Base-by-base conservation (phyloP, 2,329 filamentous ascomycete genomes). In the Catunica adiposa region DNA sequence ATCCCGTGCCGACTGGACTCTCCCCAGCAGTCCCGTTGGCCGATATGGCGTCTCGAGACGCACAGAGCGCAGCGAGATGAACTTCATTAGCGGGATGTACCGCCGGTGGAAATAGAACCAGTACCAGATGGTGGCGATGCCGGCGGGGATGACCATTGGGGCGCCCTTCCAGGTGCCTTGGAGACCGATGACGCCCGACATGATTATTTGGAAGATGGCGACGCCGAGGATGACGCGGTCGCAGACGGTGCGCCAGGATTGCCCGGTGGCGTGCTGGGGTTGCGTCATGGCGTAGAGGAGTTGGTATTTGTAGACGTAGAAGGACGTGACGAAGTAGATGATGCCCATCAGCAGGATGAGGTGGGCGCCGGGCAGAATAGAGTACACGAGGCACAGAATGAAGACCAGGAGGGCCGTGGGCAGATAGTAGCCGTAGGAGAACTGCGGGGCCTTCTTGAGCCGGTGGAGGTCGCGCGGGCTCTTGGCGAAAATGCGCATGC, bases 271-370 rank as follows among this genome's bases (percentile, higher is more conserved):
- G 65, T 95, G 89, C 64, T 94, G 88, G 15, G 88, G 86, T 66
- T 97, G 90, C 63, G 97, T 89, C 92, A 98, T 98, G 31, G 92
- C 89, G 67, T 98, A 98, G 3, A 98, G 75, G 3, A 98, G 74
- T 71, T 98, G 94, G 69, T 98, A 98, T 67, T 96, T 96, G 77
- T 94, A 94, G 31, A 87, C 86, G 65, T 90, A 90, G 66, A 87
- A 85, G 20, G 89, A 89, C 14, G 94, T 77, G 20, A 79, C 66
- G 63, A 94, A 94, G 68, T 94, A 98, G 11, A 87, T 72, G 51
- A 90, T 71, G 2, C 92, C 92, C 51, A 90, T 82, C 8, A 89
- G 73, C 15, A 95, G 78, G 11, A 97, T 84, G 54, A 85, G 74
- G 71, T 83, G 94, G 0, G 89, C 92, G 51, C 78, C 77, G 0